Evolutionary conservation across 2,329 filamentous ascomycete species (phyloP).

Genomic region (Aspergillus sergii): DNA sequence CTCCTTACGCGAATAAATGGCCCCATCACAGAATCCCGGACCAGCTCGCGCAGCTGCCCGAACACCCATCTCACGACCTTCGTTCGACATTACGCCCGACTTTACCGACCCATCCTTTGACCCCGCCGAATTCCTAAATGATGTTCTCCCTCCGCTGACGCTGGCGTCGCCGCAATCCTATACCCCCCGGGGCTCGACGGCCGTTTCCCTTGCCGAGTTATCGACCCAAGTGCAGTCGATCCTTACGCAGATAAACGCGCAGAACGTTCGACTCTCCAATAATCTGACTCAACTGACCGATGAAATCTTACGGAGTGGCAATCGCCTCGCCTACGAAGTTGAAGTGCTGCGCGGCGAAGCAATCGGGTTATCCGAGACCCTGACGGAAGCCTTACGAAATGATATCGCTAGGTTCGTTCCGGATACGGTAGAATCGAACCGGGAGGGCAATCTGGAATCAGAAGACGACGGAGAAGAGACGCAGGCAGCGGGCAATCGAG

Average conservation of each 20-base stretch:
- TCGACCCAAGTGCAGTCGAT: conserved; percentile 79
- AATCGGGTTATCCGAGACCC: conserved; percentile 73
- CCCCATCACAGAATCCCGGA: conserved; percentile 27
- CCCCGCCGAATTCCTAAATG: conserved; percentile 81
- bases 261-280: conserved; percentile 79
- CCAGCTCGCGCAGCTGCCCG: conserved; percentile 21
- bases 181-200: conserved; percentile 38
- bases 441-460: conserved; percentile 7
- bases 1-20: conserved; percentile 10
- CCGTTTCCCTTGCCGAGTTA: conserved; percentile 71
- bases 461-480: background rate
- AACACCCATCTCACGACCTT: conserved; percentile 36
- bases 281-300: conserved; percentile 89
- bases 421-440: conserved; percentile 32
- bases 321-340: conserved; percentile 88
- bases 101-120: conserved; percentile 81
- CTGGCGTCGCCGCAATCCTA: conserved; percentile 47
- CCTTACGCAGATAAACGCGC: conserved; percentile 84
- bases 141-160: conserved; percentile 69
- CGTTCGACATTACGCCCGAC: conserved; percentile 59
- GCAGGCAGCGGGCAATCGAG: conserved; percentile 5
- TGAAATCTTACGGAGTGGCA: conserved; percentile 87
- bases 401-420: conserved; percentile 76
- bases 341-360: conserved; percentile 90
- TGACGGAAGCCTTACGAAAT: conserved; percentile 70